Evolutionary conservation across 2,329 filamentous ascomycete genomes (phyloP).

Genomic region (Trichoderma breve): DNA sequence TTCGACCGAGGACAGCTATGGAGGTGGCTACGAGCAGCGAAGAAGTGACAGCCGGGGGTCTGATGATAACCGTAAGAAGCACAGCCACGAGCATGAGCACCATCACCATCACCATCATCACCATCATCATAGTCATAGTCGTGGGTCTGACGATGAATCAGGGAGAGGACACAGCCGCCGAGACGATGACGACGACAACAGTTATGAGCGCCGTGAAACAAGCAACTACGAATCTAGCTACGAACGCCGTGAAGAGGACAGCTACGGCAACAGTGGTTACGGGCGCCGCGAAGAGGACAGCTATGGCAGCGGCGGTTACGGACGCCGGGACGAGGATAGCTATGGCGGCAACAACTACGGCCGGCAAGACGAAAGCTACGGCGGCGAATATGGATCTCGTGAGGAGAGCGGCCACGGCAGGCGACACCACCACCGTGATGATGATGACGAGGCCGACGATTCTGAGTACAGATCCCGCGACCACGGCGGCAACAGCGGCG

Average conservation of each 20-base stretch:
- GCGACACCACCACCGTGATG: slow-evolving; percentile 11
- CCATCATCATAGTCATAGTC: background rate
- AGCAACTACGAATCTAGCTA: slow-evolving; percentile 25
- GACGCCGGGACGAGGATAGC: background rate
- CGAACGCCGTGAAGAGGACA: slow-evolving; percentile 24
- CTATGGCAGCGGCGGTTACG: slow-evolving; percentile 23
- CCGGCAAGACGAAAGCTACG: slow-evolving; percentile 15
- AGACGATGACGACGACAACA: slow-evolving; percentile 24
- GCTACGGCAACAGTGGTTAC: slow-evolving; percentile 24
- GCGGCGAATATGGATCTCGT: slow-evolving; percentile 24
- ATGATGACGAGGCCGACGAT: slow-evolving; percentile 22
- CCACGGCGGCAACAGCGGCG: slow-evolving; percentile 21
- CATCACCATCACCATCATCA: slow-evolving; percentile 7
- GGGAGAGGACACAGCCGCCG: slow-evolving; percentile 22
- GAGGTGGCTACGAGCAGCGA: slow-evolving; percentile 26
- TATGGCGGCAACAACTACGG: too few species aligned
- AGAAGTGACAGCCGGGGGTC: slow-evolving; percentile 26
- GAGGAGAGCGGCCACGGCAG: slow-evolving; percentile 19
- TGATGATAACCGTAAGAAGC: slow-evolving; percentile 22
- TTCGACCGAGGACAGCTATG: slow-evolving; percentile 30
- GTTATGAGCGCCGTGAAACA: slow-evolving; percentile 25
- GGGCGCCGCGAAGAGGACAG: slow-evolving; percentile 27
- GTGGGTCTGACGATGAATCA: slow-evolving; percentile 14
- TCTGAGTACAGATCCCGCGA: slow-evolving; percentile 29
- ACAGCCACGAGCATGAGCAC: background rate